Evolutionary conservation across 371 early-diverging fungal genomes (phyloP), one percentile per base, ranked within the genome.

Genomic region (Apophysomyces sp.): DNA sequence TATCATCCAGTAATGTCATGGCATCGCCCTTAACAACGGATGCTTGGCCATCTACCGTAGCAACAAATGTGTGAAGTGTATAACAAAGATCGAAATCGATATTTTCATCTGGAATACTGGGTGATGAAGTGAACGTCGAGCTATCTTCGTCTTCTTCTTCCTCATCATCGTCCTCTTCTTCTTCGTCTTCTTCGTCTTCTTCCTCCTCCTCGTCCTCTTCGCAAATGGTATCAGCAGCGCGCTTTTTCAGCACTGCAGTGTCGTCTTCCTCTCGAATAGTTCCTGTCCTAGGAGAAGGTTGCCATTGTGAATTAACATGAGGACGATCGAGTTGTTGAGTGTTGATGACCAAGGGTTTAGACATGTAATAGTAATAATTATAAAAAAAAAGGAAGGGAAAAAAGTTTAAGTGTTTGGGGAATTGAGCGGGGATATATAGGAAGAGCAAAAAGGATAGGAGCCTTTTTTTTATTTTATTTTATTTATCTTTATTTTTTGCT

Each of bases 41-140:
- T 44, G 95, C 93, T 61, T 98, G 97, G 4, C 97, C 97, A 62
- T 97, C 97, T 16, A 95, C 87, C 39, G 91, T 95, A 11, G 94
- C 95, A 21, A 92, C 90, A 82, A 98, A 98, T 15, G 96, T 93
- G 68, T 94, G 94, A 58, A 95, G 76, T 15, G 97, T 96, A 73
- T 96, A 97, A 6, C 96, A 95, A 5, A 81, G 58, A 62, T 86
- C 79, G 62, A 89, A 89, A 69, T 91, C 85, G 26, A 92, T 89
- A 65, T 90, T 86, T 67, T 89, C 90, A 69, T 92, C 92, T 2
- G 88, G 80, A 57, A 87, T 79, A 52, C 85, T 84, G 4, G 49
- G 80, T 0, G 81, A 81, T 15, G 86, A 58, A 69, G 77, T 64
- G 69, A 73, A 55, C 68, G 77, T 61, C 6, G 78, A 81, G 41